Evolutionary conservation across 1,139 yeast species (phyloP).

Genomic region (Nakaseomyces sp.): DNA sequence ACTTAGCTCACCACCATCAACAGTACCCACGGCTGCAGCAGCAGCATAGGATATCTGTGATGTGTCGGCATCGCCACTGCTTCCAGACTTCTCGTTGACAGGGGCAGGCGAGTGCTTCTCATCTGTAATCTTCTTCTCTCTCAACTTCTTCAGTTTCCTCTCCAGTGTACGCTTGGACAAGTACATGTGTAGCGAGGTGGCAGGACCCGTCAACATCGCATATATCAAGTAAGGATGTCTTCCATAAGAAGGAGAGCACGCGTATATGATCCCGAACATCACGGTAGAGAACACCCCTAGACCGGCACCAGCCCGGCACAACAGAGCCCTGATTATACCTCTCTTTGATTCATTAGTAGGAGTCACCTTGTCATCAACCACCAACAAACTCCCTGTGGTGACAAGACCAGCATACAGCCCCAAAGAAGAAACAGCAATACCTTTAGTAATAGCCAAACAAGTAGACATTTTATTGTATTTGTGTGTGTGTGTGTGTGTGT

Average conservation of each 20-base stretch:
- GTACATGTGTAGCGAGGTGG: conserved; percentile 18
- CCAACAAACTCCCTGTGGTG: conserved; percentile 8
- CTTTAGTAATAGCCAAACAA: conserved; percentile 31
- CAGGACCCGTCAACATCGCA: conserved; percentile 31
- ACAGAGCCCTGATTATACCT: conserved; percentile 8
- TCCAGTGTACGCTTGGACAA: conserved; percentile 8
- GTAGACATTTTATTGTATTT: conserved; percentile 25
- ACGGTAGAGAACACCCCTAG: conserved; percentile 27
- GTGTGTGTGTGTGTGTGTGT: too few relatives aligned
- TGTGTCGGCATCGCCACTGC: background rate
- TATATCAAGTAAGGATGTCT: conserved; percentile 32
- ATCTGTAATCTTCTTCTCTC: conserved; percentile 3
- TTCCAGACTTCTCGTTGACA: background rate
- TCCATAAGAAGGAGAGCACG: conserved; percentile 26
- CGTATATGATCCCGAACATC: conserved; percentile 30
- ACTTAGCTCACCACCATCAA: conserved; percentile 13
- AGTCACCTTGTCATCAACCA: conserved; percentile 6
- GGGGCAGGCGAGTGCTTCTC: conserved; percentile 4
- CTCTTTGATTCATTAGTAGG: conserved; percentile 4
- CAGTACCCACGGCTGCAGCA: conserved; percentile 5
- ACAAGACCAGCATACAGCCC: conserved; percentile 93
- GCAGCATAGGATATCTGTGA: conserved; percentile 1
- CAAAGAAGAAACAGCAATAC: conserved; percentile 74
- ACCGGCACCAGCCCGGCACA: conserved; percentile 19
- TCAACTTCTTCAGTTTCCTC: conserved; percentile 3